Base-by-base conservation (phyloP, 202 grass and related monocot species). In the Zoysia matrella region DNA sequence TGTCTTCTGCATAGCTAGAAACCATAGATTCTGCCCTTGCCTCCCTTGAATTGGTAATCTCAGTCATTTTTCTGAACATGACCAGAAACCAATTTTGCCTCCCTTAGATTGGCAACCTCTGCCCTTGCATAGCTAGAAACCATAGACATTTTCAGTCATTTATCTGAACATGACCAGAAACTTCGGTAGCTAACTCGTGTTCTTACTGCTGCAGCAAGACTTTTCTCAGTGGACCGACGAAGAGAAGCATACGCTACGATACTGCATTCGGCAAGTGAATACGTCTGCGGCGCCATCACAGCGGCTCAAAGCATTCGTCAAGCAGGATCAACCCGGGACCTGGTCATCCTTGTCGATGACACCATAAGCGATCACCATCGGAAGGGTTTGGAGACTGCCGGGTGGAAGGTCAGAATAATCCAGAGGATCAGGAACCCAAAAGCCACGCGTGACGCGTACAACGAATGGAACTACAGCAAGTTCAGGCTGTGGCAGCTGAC, bases 391-490 rank as follows among this genome's bases (percentile, higher is more conserved):
- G 88, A 74, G 36, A 55, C 77, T 6, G 94, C 92, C n/a, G 92
- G 94, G 11, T 97, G 92, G 94, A 80, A 81, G 66, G 84, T 89
- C 14, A 87, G 90, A 2, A 52, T 87, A 76, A 89, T 91, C 9
- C 50, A 92, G 72, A 87, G 94, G 49, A 97, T 97, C 65, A 83
- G 90, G 40, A 97, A 97, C 14, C 94, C 94, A 4, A 85, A 83
- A 65, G 90, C 94, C 0, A 47, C 65, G 42, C 82, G 75, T 15
- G 75, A 92, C 57, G 70, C 92, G 22, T 92, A 92, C 79, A 94
- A 94, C 0, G 94, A 97, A 82, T 97, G 93, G 90, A 97, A 94
- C 75, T 97, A 90, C 82, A 97, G 94, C 65, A 97, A 97, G 80
- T 92, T 97, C 75, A 85, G 88, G 48, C 68, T 97, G 41, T 94